Evolutionary conservation across 176 grass and related monocot species (phyloP).

Genomic region (Oryza officinalis): DNA sequence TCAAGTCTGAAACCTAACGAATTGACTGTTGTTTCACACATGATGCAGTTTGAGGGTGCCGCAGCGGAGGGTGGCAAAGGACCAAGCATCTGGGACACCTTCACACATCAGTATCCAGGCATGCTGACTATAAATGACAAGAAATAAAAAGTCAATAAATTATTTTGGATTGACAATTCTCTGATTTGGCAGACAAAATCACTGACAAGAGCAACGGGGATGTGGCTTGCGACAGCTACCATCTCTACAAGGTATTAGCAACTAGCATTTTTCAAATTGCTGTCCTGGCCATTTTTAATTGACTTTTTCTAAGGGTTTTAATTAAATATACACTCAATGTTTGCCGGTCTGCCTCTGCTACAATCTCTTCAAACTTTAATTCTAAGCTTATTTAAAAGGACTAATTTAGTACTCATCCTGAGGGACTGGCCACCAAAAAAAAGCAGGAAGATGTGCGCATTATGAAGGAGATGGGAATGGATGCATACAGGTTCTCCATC

Average conservation of each 20-base stretch:
- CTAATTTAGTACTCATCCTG: no score
- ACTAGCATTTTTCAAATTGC: not conserved
- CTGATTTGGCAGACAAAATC: conserved; percentile 41
- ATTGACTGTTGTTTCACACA: not conserved
- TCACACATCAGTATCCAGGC: no score
- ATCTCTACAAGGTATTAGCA: conserved; percentile 48
- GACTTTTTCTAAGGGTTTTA: no score
- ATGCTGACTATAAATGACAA: no score
- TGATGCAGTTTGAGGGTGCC: conserved; percentile 45
- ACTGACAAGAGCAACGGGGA: conserved; percentile 55
- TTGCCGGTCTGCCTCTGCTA: no score
- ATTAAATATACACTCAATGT: no score
- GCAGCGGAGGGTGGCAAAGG: conserved; percentile 40
- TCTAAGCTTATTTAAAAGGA: no score
- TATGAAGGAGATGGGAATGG: conserved; percentile 33
- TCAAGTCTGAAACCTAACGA: not conserved
- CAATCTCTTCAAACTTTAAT: no score
- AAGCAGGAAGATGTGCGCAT: conserved; percentile 52
- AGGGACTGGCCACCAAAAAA: not conserved
- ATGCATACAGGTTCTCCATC: conserved; percentile 51
- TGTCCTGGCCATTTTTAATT: no score
- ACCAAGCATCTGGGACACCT: not conserved
- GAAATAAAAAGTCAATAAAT: no score
- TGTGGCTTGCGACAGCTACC: conserved; percentile 60
- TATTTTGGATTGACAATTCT: not conserved